Conservation (phyloP, 1,284 basidiomycete genomes). For the Cystobasidium pallidum region DNA sequence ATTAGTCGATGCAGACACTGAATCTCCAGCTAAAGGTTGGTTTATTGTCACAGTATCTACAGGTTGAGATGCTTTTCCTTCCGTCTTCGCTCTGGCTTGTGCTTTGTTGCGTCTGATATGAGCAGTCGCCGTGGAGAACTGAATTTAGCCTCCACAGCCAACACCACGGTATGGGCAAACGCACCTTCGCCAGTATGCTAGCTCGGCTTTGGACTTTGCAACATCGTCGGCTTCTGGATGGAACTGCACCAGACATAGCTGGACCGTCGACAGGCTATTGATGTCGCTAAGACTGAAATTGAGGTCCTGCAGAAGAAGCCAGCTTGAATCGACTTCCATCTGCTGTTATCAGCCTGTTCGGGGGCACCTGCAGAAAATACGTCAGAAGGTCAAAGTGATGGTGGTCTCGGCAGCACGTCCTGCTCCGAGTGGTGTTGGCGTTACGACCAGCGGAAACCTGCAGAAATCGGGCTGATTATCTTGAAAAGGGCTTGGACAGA, state of each 20-base stretch:
- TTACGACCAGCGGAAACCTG: too few species aligned
- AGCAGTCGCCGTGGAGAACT: too few species aligned
- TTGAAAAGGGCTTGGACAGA: too few species aligned
- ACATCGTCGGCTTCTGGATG: slow-evolving; percentile 35
- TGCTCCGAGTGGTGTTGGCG: not conserved
- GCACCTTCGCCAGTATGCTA: slow-evolving; percentile 37
- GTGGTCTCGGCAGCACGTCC: not conserved
- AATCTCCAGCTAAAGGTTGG: not conserved
- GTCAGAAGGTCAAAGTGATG: not conserved
- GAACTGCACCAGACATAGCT: slow-evolving; percentile 34
- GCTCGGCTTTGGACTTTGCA: slow-evolving; percentile 29
- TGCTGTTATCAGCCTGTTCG: too few species aligned
- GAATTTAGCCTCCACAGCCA: too few species aligned
- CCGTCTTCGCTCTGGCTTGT: slow-evolving; percentile 11
- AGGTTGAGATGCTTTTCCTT: slow-evolving; percentile 15
- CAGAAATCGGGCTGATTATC: too few species aligned
- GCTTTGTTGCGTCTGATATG: slow-evolving; percentile 15
- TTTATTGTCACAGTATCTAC: not conserved
- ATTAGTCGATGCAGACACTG: not conserved
- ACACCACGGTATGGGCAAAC: not conserved
- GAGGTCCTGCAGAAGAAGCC: slow-evolving; percentile 23
- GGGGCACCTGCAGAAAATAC: not conserved
- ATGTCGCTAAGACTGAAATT: slow-evolving; percentile 17
- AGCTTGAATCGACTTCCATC: slow-evolving; percentile 7
- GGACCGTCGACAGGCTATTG: slow-evolving; percentile 20